Base-by-base conservation (phyloP, 2,329 filamentous ascomycete species). In the Botrytis aclada region DNA sequence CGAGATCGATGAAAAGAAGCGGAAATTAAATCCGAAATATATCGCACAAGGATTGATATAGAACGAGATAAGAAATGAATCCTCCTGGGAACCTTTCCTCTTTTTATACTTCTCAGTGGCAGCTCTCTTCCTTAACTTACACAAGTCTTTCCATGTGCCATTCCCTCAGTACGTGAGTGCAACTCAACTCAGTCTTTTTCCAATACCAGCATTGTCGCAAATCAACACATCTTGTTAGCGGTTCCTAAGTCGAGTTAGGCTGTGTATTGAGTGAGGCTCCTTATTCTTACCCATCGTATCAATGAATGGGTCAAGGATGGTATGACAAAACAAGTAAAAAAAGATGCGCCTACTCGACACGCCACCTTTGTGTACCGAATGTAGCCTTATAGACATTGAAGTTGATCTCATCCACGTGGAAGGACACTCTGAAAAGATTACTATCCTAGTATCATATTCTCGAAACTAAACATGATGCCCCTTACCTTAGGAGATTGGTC, bases 181-280 rank as follows among this genome's bases (percentile, higher is more conserved):
- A 34, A 47, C 37, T 3, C 34, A 8, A 29, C 18, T 56, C n/a
- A 56, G 34, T 41, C 34, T 14, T n/a, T 65, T 32, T 34, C 32
- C 9, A 2, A 41, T 29, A 56, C 18, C n/a, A 22, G 9, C 47
- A 56, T 41, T 41, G 34, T 34, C 65, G 6, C 37, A 22, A 56
- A 25, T 18, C 41, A 34, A 10, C 47, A 67, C 34, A 41, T 37
- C 25, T 32, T 41, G 34, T 56, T n/a, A 56, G 34, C 47, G n/a
- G 18, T 32, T 67, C 37, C 10, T 5, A 32, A 56, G n/a, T 67
- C 34, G n/a, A 22, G 25, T 32, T n/a, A 56, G 47, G 47, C 34
- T 56, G 47, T 41, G 47, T 67, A 18, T 29, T 41, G 37, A 56
- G 65, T 56, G 65, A 67, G 65, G 47, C 25, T 67, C 47, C 47